Base-by-base conservation (phyloP, 352 stramenopile genomes). In the Phytophthora tentaculata region DNA sequence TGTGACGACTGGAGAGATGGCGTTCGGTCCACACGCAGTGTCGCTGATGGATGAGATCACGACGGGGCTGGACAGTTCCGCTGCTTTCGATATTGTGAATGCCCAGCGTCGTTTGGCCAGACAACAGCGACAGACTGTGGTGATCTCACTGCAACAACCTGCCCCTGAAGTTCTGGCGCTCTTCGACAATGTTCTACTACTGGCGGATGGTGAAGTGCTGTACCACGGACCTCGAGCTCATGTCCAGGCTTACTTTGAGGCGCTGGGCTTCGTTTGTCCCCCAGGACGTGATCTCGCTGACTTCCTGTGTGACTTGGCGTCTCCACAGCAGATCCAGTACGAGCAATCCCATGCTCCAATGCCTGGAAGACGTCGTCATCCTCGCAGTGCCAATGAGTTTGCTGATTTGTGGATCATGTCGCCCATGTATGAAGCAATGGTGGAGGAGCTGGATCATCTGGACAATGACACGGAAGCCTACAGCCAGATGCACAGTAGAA, bases 151-250 rank as follows among this genome's bases (percentile, higher is more conserved):
- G 26, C 76, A 97, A 13, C 80, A 98, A 61, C 94, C 95, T 47
- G 77, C 93, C 2, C 94, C 95, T 19, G 95, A 98, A 81, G 88
- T 96, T 2, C 84, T 97, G 44, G 80, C 84, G 19, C 76, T 98
- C 8, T 98, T 98, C 78, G 95, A 98, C 74, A 89, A 98, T 47
- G 60, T 98, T 2, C 82, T 98, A 22, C 50, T 98, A 10, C 66
- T 98, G 24, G 84, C 90, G 61, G 76, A 95, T 29, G 94, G 95
- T 54, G 70, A 85, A 51, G 79, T 98, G 20, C 81, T 98, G 8
- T 98, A 97, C 64, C 79, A 76, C 94, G 60, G 75, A 87, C 56
- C 88, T 74, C 73, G 77, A 76, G 57, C 80, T 77, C 47, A 80
- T 67, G 76, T 79, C 5, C 65, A 90, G 41, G 72, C 75, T 20